These are phyloP conservation scores for Aquilaria malaccensis DNA, from an alignment of 345 rosid genomes.

Conservation along the genomic window DNA sequence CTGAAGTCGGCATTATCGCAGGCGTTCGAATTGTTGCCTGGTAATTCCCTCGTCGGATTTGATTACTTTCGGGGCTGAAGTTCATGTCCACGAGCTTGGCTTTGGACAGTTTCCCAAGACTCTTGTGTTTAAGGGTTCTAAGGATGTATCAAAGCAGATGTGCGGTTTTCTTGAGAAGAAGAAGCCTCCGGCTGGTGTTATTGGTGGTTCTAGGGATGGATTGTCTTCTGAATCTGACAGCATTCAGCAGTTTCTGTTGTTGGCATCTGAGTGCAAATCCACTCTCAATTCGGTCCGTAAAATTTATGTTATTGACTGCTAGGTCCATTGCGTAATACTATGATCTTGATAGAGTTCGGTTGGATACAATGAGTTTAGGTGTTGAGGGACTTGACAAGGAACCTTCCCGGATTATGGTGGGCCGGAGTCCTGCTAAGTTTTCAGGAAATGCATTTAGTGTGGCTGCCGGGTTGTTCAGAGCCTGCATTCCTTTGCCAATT, in stretches of 20 bases:
- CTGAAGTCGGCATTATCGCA: slow-evolving; percentile 66
- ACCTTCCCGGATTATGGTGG: slow-evolving; percentile 17
- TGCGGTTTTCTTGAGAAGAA: slow-evolving; percentile 66
- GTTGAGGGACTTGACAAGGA: slow-evolving; percentile 69
- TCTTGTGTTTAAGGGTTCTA: slow-evolving; percentile 65
- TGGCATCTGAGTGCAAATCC: slow-evolving; percentile 68
- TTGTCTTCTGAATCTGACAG: slow-evolving; percentile 47
- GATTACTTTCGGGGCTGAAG: slow-evolving; percentile 58
- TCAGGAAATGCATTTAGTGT: too few relatives aligned
- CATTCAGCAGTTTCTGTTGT: slow-evolving; percentile 71
- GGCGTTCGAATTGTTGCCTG: slow-evolving; percentile 67
- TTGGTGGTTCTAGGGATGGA: slow-evolving; percentile 78
- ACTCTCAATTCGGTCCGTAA: slow-evolving; percentile 56
- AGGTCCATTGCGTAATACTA: not conserved
- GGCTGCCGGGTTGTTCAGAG: too few relatives aligned
- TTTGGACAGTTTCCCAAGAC: slow-evolving; percentile 56
- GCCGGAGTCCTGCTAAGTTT: too few relatives aligned
- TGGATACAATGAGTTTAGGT: too few relatives aligned
- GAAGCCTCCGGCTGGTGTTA: slow-evolving; percentile 59
- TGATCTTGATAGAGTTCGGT: slow-evolving; percentile 24
- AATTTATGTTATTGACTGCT: not conserved
- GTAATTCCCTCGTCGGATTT: slow-evolving; percentile 56
- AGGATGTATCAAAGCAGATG: slow-evolving; percentile 64
- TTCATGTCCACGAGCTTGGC: slow-evolving; percentile 79
- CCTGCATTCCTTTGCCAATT: slow-evolving; percentile 32